A percentile compares a stretch with the other conserved stretches of the same genome.
These are phyloP conservation scores for Zanthoxylum bungeanum DNA, from an alignment of 345 rosid species.

Conservation along the genomic window DNA sequence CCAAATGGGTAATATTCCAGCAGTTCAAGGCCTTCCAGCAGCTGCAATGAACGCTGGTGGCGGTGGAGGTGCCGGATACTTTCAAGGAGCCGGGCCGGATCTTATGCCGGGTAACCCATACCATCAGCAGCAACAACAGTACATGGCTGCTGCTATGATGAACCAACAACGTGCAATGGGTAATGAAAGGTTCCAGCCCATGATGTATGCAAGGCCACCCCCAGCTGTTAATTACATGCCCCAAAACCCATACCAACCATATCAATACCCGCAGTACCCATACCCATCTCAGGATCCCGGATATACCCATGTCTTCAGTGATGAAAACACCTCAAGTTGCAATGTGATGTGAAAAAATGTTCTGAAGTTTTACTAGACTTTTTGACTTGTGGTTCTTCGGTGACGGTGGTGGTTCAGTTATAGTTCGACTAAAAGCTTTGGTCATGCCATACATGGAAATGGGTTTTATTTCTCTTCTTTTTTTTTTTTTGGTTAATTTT, in stretches of 20 bases:
- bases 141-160: constrained; percentile 65
- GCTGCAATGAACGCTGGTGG: constrained; percentile 37
- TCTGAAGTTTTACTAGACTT: background rate
- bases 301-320: constrained; percentile 64
- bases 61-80: constrained; percentile 44
- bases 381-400: too few species aligned
- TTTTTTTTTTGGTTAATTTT: constrained; percentile 10
- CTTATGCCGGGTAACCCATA: constrained; percentile 68
- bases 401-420: too few species aligned
- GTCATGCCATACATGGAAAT: constrained; percentile 51
- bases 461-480: constrained; percentile 18
- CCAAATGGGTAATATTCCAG: constrained; percentile 41
- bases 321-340: constrained; percentile 91
- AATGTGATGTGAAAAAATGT: constrained; percentile 59
- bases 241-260: constrained; percentile 49
- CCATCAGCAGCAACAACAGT: constrained; percentile 63
- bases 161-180: constrained; percentile 88
- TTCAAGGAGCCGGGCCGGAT: constrained; percentile 63
- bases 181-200: constrained; percentile 81
- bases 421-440: constrained; percentile 26
- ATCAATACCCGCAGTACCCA: constrained; percentile 37
- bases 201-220: constrained; percentile 90
- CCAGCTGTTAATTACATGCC: constrained; percentile 85
- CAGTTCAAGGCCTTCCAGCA: constrained; percentile 86
- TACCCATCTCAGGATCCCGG: constrained; percentile 28